Percentiles rank a stretch among this genome's conserved stretches.
Evolutionary conservation across 2,329 filamentous ascomycete species (phyloP).

Genomic region (Aspergillus quadrilineatus): DNA sequence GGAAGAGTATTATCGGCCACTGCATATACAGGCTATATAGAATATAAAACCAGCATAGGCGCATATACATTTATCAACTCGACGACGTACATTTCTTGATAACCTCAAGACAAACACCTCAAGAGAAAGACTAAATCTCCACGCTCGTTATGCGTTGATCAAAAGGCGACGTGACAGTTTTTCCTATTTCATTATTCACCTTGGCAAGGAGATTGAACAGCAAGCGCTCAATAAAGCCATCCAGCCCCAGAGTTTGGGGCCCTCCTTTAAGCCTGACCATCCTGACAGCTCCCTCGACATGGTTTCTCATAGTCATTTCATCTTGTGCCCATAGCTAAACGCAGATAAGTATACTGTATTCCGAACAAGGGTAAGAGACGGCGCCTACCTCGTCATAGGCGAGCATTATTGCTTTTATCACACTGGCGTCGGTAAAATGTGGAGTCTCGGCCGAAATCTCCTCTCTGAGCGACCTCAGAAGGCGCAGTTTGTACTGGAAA

Average conservation of each 20-base stretch:
- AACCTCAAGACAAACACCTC: too few relatives aligned
- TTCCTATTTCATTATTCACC: not conserved
- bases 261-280: constrained; percentile 12
- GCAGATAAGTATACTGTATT: not conserved
- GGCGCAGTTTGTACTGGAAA: constrained; percentile 8
- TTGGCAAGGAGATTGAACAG: constrained; percentile 10
- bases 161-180: constrained; percentile 1
- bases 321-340: constrained; percentile 2
- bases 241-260: constrained; percentile 7
- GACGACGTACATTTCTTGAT: too few relatives aligned
- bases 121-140: not conserved
- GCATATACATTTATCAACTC: not conserved
- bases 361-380: too few relatives aligned
- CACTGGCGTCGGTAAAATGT: constrained; percentile 16
- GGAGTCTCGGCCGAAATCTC: constrained; percentile 11
- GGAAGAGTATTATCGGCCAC: constrained; percentile 3
- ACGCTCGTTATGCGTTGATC: not conserved
- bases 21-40: constrained; percentile 3
- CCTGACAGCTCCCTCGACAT: constrained; percentile 6
- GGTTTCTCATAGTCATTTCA: constrained; percentile 2
- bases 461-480: constrained; percentile 4
- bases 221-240: constrained; percentile 7
- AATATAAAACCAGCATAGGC: too few relatives aligned
- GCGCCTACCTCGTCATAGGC: constrained; percentile 22
- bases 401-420: constrained; percentile 23